Conservation (phyloP, 169 alveolate genomes). For the Cryptosporidium ubiquitum region DNA sequence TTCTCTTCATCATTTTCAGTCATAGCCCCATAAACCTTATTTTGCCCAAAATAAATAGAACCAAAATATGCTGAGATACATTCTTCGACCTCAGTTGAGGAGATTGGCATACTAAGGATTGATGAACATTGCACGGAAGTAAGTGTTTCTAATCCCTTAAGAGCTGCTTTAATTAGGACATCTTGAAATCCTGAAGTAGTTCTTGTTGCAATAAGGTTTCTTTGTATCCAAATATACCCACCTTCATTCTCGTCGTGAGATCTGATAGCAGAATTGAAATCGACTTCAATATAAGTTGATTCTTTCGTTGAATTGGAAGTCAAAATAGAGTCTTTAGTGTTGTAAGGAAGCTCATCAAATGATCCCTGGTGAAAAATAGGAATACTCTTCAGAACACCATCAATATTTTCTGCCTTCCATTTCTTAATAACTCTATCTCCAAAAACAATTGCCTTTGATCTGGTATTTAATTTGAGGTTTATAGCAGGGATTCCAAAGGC, state of each 20-base stretch:
- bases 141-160: conserved; percentile 29
- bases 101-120: conserved; percentile 3
- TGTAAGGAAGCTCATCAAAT: background rate
- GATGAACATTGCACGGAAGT: conserved; percentile 54
- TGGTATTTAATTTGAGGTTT: conserved; percentile 22
- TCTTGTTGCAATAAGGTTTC: conserved; percentile 36
- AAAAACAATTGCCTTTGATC: conserved; percentile 25
- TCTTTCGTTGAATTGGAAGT: background rate
- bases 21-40: conserved; percentile 39
- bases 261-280: conserved; percentile 34
- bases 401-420: conserved; percentile 46
- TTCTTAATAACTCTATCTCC: conserved; percentile 45
- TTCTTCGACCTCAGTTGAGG: conserved; percentile 50
- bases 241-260: conserved; percentile 50
- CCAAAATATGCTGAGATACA: conserved; percentile 45
- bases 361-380: conserved; percentile 34
- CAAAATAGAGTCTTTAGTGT: too few relatives aligned
- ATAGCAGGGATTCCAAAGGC: conserved; percentile 10
- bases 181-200: conserved; percentile 68
- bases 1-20: conserved; percentile 35
- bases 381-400: conserved; percentile 32
- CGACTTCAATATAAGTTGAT: conserved; percentile 27
- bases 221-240: conserved; percentile 59
- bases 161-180: conserved; percentile 41
- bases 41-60: conserved; percentile 37